phyloP scores from a whole-genome alignment of 768 basidiomycete genomes.

The Lactarius evosmus region DNA sequence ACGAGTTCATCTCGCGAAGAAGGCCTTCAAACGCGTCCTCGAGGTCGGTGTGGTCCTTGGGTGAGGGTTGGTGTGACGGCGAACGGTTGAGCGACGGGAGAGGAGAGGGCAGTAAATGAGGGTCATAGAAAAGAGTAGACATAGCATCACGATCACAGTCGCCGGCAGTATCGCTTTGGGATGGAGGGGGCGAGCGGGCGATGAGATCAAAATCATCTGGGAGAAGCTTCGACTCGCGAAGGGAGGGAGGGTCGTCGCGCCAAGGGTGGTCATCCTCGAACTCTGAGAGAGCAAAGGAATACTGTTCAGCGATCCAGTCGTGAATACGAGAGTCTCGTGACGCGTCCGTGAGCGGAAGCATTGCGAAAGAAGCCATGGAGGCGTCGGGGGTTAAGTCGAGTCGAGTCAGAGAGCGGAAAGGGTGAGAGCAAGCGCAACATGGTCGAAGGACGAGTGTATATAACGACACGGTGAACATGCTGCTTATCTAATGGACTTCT shows the following conservation, averaged over 20 bases:
- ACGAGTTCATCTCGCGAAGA: slow-evolving; percentile 37
- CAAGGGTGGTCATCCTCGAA: slow-evolving; percentile 15
- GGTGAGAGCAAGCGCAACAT: slow-evolving; percentile 6
- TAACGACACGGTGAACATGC: slow-evolving; percentile 15
- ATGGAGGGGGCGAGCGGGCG: background rate
- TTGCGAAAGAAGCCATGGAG: slow-evolving; percentile 23
- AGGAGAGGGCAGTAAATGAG: slow-evolving; percentile 36
- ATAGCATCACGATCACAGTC: slow-evolving; percentile 7
- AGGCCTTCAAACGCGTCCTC: slow-evolving; percentile 38
- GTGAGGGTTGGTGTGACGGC: slow-evolving; percentile 8
- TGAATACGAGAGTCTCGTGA: slow-evolving; percentile 28
- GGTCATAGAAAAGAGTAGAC: slow-evolving; percentile 35
- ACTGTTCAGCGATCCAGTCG: slow-evolving; percentile 29
- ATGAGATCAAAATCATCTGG: slow-evolving; percentile 24
- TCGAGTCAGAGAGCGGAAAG: slow-evolving; percentile 16
- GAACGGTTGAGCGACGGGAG: background rate
- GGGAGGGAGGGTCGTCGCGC: slow-evolving; percentile 24
- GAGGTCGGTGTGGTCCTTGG: slow-evolving; percentile 35
- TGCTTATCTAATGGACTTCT: slow-evolving; percentile 7
- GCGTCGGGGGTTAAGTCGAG: slow-evolving; percentile 2
- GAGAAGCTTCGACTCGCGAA: slow-evolving; percentile 28
- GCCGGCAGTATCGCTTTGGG: slow-evolving; percentile 3
- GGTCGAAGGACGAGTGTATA: slow-evolving; percentile 11
- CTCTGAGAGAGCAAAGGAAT: slow-evolving; percentile 27
- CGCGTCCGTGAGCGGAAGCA: slow-evolving; percentile 24